Evolutionary conservation across 257 asterid genomes (phyloP).

Genomic region (Craterostigma plantagineum): DNA sequence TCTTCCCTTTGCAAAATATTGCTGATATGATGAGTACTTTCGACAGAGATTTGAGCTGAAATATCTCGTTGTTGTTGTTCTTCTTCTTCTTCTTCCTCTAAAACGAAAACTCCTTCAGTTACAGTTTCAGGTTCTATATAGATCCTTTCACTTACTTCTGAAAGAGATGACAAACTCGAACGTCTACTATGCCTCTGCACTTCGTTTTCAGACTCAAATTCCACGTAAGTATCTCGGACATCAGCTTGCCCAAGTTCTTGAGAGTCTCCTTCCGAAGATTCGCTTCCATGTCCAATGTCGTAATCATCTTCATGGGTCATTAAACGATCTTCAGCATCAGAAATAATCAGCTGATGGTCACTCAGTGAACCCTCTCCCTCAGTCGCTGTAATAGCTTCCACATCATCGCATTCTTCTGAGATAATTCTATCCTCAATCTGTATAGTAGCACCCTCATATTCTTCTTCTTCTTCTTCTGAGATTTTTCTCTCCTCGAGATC

Average conservation of each 20-base stretch:
- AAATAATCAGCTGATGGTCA: too few species aligned
- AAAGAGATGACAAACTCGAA: constrained; percentile 52
- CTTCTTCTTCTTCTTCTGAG: constrained; percentile 16
- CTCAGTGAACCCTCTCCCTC: too few species aligned
- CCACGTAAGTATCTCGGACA: too few species aligned
- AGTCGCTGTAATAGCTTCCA: too few species aligned
- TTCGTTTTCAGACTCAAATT: too few species aligned
- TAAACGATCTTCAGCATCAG: too few species aligned
- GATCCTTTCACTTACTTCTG: constrained; percentile 40
- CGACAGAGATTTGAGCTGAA: constrained; percentile 16
- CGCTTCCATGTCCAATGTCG: constrained; percentile 53
- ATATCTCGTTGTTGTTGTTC: too few species aligned
- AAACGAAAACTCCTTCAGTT: constrained; percentile 15
- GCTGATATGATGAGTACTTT: constrained; percentile 15
- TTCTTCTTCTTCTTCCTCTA: constrained; percentile 25
- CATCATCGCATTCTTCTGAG: too few species aligned
- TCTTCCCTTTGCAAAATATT: not conserved
- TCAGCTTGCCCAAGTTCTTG: constrained; percentile 14
- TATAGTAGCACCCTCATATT: too few species aligned
- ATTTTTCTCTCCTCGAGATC: constrained; percentile 33
- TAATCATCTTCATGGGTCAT: constrained; percentile 15
- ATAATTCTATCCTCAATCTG: too few species aligned
- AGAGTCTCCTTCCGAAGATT: constrained; percentile 36
- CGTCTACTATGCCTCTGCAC: constrained; percentile 16
- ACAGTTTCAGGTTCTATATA: constrained; percentile 12